Base-by-base conservation (phyloP, 257 asterid species). In the Gardenia jasminoides region DNA sequence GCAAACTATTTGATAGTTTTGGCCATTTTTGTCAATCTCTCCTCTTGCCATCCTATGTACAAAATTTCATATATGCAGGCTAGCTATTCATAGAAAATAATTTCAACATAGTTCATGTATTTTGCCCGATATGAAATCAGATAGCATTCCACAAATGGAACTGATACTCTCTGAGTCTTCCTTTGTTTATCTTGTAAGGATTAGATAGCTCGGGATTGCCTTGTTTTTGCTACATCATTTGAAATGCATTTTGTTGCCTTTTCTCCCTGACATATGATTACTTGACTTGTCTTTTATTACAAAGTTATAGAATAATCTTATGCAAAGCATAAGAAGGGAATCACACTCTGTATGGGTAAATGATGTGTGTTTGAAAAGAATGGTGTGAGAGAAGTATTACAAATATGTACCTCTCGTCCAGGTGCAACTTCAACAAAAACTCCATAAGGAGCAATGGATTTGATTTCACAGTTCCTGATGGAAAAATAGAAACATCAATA, bases 391-490 rank as follows among this genome's bases (percentile, higher is more conserved):
- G 17, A 68, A 30, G 16, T 10, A 65, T 69, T 16, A 58, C 36
- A 62, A 74, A 77, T 76, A 39, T 31, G 56, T 88, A 94, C 98
- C 98, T 93, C 99, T 79, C 98, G 94, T 48, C 98, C 97, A 79
- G 99, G 99, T 31, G 92, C 88, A 78, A 95, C 92, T 89, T 95
- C 99, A 26, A 95, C 91, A 79, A 95, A 95, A 80, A 68, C 97
- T 70, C 99, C 99, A 86, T 90, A 95, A 79, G 97, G 86, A 50
- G 96, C 91, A 84, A 95, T 79, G 78, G 98, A 89, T 89, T 93
- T 95, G 83, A 95, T 91, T 88, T 93, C 98, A n/a, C 98, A 91
- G 73, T 95, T 88, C 99, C 96, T 94, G 92, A 75, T 83, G 58
- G 78, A 41, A 73, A 26, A 64, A 41, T 31, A 33, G 48, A 50